Percentiles rank a stretch among this genome's conserved stretches.
These are phyloP conservation scores for Neonectria magnoliae DNA, from an alignment of 2,329 filamentous ascomycete species.

Conservation along the genomic window DNA sequence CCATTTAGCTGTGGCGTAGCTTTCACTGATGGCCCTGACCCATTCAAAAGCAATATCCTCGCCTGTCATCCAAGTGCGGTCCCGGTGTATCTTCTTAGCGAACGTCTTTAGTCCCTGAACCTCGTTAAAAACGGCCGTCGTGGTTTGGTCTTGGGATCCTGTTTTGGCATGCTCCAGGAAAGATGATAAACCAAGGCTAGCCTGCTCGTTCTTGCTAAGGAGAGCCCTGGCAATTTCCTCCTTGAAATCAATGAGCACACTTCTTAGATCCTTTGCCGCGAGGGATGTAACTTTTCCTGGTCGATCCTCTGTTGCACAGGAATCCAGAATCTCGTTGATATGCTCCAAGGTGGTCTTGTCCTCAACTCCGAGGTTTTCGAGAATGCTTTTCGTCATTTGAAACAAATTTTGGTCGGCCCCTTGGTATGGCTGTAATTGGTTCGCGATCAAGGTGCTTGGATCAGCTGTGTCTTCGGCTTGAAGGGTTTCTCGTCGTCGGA, in stretches of 20 bases:
- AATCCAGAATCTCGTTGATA: conserved; percentile 62
- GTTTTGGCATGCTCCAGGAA: conserved; percentile 72
- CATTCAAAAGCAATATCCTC: conserved; percentile 70
- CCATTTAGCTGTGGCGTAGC: conserved; percentile 67
- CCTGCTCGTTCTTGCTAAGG: conserved; percentile 62
- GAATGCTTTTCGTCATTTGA: conserved; percentile 63
- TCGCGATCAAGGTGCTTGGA: conserved; percentile 61
- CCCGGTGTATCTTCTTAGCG: conserved; percentile 56
- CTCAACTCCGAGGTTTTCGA: conserved; percentile 65
- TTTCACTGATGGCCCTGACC: conserved; percentile 59
- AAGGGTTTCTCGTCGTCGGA: conserved; percentile 65
- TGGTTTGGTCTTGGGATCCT: conserved; percentile 59
- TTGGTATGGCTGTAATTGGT: conserved; percentile 66
- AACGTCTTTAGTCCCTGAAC: conserved; percentile 63
- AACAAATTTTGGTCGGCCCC: conserved; percentile 67
- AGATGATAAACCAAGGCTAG: conserved; percentile 65
- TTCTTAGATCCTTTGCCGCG: conserved; percentile 60
- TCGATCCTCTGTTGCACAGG: conserved; percentile 62
- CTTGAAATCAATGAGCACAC: conserved; percentile 59
- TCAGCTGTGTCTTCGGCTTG: conserved; percentile 64
- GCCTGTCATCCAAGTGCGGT: conserved; percentile 59
- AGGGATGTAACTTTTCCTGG: conserved; percentile 58
- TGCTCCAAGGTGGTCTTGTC: conserved; percentile 58
- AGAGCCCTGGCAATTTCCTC: conserved; percentile 65
- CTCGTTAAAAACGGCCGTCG: conserved; percentile 62